A percentile compares a stretch with the other conserved stretches of the same genome.
Evolutionary conservation across 192 early-diverging fungal species (phyloP).

Genomic region (Coemansia sp.): DNA sequence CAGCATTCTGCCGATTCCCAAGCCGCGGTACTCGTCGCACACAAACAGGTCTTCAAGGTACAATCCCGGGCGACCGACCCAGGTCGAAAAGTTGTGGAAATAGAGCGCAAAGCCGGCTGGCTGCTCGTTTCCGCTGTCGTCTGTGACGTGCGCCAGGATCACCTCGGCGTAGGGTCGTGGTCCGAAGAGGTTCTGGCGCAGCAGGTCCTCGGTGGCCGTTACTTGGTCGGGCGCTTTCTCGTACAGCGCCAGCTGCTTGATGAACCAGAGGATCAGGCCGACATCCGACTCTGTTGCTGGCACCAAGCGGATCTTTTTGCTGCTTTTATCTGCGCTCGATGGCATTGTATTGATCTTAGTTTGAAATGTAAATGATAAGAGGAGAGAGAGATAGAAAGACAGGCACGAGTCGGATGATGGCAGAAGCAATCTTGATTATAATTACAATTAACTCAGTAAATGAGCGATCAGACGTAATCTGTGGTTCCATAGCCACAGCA

Average conservation of each 20-base stretch:
- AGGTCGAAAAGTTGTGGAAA: slow-evolving; percentile 83
- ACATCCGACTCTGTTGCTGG: slow-evolving; percentile 61
- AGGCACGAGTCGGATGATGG: not conserved
- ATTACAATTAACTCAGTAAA: no score
- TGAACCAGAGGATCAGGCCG: slow-evolving; percentile 65
- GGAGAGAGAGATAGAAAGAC: not conserved
- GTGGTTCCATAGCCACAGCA: no score
- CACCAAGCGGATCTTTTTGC: not conserved
- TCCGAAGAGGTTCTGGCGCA: slow-evolving; percentile 65
- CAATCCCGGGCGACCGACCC: slow-evolving; percentile 68
- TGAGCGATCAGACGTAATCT: no score
- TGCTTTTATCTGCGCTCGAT: not conserved
- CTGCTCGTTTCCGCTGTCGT: slow-evolving; percentile 25
- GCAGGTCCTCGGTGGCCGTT: slow-evolving; percentile 63
- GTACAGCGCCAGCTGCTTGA: slow-evolving; percentile 70
- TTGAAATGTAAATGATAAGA: slow-evolving; percentile 1
- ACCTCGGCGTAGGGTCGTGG: slow-evolving; percentile 64
- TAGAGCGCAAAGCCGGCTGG: slow-evolving; percentile 80
- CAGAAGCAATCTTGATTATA: no score
- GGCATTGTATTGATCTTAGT: not conserved
- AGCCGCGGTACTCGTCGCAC: slow-evolving; percentile 56
- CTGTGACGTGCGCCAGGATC: slow-evolving; percentile 58
- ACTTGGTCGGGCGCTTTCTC: slow-evolving; percentile 73
- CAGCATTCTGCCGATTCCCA: slow-evolving; percentile 68
- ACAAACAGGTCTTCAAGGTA: slow-evolving; percentile 89